A percentile compares a stretch with the other conserved stretches of the same genome.
These are phyloP conservation scores for Paramecium tetraurelia DNA, from an alignment of 73 alveolate genomes.

Conservation along the genomic window DNA sequence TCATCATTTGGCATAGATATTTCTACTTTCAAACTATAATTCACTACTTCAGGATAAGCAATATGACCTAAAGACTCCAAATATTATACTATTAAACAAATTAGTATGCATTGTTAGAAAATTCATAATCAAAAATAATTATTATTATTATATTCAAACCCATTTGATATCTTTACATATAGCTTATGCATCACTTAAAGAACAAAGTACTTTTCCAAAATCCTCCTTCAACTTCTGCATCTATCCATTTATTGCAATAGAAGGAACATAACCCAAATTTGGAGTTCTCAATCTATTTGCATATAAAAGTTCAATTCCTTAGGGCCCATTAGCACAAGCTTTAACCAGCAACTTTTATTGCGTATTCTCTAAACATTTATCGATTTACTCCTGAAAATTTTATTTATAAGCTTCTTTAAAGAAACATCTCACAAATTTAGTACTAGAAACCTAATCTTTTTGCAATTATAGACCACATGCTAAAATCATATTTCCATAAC, in stretches of 20 bases:
- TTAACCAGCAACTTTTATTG: not conserved
- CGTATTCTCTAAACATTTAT: not conserved
- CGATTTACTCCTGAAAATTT: not conserved
- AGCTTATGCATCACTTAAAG: not conserved
- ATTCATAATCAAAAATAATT: not conserved
- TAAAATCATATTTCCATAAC: conserved; percentile 1
- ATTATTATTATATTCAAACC: not conserved
- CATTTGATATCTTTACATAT: not conserved
- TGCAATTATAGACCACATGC: not conserved
- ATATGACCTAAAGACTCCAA: not conserved
- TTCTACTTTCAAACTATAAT: not conserved
- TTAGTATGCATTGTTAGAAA: not conserved
- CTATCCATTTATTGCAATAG: not conserved
- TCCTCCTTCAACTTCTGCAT: not conserved
- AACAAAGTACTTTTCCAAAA: not conserved
- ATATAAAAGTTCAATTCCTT: not conserved
- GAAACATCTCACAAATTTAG: not conserved
- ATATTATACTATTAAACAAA: not conserved
- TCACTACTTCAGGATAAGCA: not conserved
- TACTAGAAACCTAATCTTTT: not conserved
- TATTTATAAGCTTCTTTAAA: not conserved
- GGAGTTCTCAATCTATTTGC: not conserved
- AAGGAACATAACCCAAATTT: not conserved
- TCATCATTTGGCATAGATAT: not conserved
- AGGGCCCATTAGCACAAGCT: not conserved